Evolutionary conservation across 352 stramenopile genomes (phyloP), one percentile per base, ranked within the genome.

Genomic region (Globisporangium carolinianum): DNA sequence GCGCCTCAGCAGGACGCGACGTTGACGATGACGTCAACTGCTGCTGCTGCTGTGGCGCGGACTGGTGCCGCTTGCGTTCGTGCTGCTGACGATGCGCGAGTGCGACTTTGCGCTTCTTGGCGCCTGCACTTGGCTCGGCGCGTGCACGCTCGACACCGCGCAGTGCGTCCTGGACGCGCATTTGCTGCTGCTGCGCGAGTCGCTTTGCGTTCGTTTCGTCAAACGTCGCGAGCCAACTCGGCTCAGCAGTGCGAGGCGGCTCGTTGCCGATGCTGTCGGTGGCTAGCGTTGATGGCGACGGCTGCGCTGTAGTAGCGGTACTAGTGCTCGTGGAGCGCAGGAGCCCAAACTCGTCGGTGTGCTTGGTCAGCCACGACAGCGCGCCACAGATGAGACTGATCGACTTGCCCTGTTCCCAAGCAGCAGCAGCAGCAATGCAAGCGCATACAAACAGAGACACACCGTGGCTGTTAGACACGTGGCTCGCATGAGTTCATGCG

Each of bases 311-410:
- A 42, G 48, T 2, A 51, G 47, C 6, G 47, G 17, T 18, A 51
- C 10, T 15, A 3, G 11, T 32, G 50, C 17, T 17, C 12, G 38
- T 35, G 6, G 69, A 51, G 14, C 47, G 42, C 11, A 79, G 59
- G 32, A 94, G 68, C 57, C 87, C 88, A 45, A 74, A 83, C 57
- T 82, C 79, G 60, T 93, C 87, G 14, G 84, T 91, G 60, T 90
- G 70, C 47, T 77, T 73, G 5, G 67, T 57, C 4, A 97, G 68
- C 89, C 89, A 97, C 37, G 89, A 80, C 4, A 97, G 68, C 1
- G 82, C 71, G 14, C 87, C 86, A 58, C 89, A 97, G 56, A 97
- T 96, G 14, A 97, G 72, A 61, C 86, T 97, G 54, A 97, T 86
- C 11, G 87, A 96, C 61, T 97, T 97, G 53, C 91, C 91, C 83